phyloP scores from a whole-genome alignment of 164 flowering plant genomes.

The Vitis riparia region DNA sequence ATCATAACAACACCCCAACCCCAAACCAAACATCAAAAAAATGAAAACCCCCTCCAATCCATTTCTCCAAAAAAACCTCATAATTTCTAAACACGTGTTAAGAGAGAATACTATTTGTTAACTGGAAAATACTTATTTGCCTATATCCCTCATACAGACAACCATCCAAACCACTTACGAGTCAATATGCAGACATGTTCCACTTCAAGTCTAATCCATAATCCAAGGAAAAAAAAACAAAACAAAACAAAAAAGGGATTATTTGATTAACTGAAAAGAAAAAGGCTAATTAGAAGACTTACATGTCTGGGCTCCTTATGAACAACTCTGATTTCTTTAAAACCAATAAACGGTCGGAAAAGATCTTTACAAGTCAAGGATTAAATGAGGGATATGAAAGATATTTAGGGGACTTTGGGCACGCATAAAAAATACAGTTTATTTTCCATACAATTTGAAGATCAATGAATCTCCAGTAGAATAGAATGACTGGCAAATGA shows the following conservation, averaged over 20 bases:
- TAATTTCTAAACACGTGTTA: no score
- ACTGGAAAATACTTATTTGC: no score
- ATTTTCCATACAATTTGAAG: neutral
- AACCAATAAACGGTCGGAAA: constrained; percentile 81
- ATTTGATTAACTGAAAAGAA: neutral
- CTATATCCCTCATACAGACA: no score
- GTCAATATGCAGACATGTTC: neutral
- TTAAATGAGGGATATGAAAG: neutral
- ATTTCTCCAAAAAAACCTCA: no score
- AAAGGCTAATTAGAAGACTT: constrained; percentile 23
- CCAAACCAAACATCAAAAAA: no score
- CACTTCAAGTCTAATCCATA: no score
- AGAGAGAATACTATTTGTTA: no score
- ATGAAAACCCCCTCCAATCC: no score
- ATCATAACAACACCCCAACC: no score
- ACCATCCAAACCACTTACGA: neutral
- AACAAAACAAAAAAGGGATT: neutral
- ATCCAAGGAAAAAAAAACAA: neutral
- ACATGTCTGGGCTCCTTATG: constrained; percentile 80
- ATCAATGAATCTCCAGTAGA: neutral
- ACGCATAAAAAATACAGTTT: neutral
- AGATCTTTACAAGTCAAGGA: constrained; percentile 48
- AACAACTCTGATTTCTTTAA: constrained; percentile 68
- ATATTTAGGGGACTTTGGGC: neutral
- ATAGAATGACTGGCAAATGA: neutral